Conservation (phyloP, 345 rosid genomes). For the Lepidium sativum region DNA sequence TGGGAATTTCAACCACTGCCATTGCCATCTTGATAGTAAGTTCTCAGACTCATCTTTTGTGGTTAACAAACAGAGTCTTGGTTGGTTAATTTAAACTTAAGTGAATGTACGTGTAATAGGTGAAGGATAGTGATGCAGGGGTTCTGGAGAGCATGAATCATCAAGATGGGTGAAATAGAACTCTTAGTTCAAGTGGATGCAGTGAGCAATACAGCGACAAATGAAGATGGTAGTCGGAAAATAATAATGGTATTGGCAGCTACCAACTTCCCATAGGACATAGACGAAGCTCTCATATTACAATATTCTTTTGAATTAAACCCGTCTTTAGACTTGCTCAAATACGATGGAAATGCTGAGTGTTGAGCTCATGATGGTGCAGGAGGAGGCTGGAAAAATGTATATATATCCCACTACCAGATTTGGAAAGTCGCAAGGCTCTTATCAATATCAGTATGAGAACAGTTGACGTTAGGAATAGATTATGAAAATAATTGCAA, state of each 20-base stretch:
- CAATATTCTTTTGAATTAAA: not conserved
- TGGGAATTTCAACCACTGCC: no score
- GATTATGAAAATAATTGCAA: not conserved
- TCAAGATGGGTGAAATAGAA: slow-evolving; percentile 98
- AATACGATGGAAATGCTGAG: not conserved
- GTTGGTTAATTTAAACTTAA: no score
- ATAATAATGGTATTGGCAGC: slow-evolving; percentile 99
- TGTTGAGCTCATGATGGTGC: slow-evolving; percentile 17
- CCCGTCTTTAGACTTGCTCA: not conserved
- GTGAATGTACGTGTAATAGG: not conserved
- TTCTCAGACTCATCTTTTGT: no score
- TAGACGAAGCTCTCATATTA: slow-evolving; percentile 95
- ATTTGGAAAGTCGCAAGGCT: slow-evolving; percentile 92
- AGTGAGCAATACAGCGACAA: slow-evolving; percentile 77
- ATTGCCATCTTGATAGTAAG: no score
- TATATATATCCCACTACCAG: slow-evolving; percentile 98
- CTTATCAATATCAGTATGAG: slow-evolving; percentile 92
- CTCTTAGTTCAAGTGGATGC: slow-evolving; percentile 99
- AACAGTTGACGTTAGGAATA: slow-evolving; percentile 76
- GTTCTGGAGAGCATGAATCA: slow-evolving; percentile 97
- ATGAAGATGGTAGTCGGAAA: slow-evolving; percentile 94
- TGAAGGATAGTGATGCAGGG: slow-evolving; percentile 34
- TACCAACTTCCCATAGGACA: slow-evolving; percentile 99
- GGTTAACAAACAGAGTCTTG: no score
- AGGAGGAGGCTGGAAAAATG: slow-evolving; percentile 99